These are phyloP conservation scores for Coniochaeta prunicola DNA, from an alignment of 2,329 filamentous ascomycete genomes.

Conservation along the genomic window DNA sequence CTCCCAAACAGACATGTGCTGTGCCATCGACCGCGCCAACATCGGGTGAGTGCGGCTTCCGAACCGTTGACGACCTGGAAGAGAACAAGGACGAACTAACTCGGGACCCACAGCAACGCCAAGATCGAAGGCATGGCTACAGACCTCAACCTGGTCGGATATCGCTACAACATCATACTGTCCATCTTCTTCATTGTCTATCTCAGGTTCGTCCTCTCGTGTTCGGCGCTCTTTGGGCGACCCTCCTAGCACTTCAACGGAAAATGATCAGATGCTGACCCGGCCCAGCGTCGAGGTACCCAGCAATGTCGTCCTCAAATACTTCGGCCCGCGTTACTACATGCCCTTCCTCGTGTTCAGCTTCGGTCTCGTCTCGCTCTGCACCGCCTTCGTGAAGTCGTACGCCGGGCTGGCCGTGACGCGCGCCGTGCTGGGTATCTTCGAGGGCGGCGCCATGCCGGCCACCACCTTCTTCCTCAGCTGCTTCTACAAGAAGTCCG, in stretches of 20 bases:
- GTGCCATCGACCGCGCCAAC: constrained; percentile 6
- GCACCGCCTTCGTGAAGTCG: constrained; percentile 5
- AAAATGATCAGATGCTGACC: background rate
- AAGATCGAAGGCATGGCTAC: constrained; percentile 7
- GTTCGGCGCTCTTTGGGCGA: background rate
- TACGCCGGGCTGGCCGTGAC: constrained; percentile 5
- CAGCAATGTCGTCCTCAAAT: constrained; percentile 6
- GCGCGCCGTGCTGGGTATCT: constrained; percentile 5
- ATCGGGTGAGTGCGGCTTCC: constrained; percentile 1
- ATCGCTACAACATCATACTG: constrained; percentile 6
- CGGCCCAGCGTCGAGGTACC: constrained; percentile 4
- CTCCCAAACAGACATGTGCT: constrained; percentile 5
- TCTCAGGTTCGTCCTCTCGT: background rate
- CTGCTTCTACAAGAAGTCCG: constrained; percentile 7
- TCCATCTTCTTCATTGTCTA: constrained; percentile 8
- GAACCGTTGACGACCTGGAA: background rate
- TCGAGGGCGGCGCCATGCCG: constrained; percentile 7
- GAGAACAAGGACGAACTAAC: background rate
- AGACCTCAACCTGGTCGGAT: constrained; percentile 4
- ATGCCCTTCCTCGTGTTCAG: constrained; percentile 7
- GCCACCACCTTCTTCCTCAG: constrained; percentile 6
- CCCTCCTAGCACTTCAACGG: background rate
- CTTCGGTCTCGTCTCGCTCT: constrained; percentile 6
- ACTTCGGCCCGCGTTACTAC: constrained; percentile 5
- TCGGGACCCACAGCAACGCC: background rate